These are phyloP conservation scores for Talaromyces sp. DNA, from an alignment of 2,329 filamentous ascomycete genomes.

Conservation along the genomic window DNA sequence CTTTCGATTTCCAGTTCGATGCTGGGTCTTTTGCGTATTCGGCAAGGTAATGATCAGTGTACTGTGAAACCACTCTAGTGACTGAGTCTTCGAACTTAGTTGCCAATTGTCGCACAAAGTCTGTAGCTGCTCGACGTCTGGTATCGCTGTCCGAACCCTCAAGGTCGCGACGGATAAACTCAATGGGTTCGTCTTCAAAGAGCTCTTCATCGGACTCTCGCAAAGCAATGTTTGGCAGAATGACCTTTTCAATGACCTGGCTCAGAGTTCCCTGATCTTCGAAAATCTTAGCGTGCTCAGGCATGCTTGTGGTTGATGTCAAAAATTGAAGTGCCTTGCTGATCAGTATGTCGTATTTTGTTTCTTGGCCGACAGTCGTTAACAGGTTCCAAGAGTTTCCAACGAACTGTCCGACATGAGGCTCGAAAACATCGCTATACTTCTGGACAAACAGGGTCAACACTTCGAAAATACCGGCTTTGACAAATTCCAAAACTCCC, in stretches of 20 bases:
- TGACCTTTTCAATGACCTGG: constrained; percentile 92
- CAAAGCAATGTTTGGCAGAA: constrained; percentile 86
- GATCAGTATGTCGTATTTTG: constrained; percentile 90
- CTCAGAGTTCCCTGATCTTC: constrained; percentile 75
- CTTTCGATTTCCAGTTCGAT: constrained; percentile 92
- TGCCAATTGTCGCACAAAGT: constrained; percentile 86
- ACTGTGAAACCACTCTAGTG: constrained; percentile 80
- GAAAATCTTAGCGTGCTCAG: constrained; percentile 78
- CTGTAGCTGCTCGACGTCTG: constrained; percentile 83
- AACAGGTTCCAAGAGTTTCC: constrained; percentile 87
- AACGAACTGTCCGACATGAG: constrained; percentile 78
- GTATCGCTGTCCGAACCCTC: constrained; percentile 97
- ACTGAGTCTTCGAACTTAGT: constrained; percentile 84
- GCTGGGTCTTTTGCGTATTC: constrained; percentile 67
- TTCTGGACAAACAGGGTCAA: constrained; percentile 90
- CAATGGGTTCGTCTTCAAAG: constrained; percentile 98
- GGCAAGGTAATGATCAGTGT: constrained; percentile 79
- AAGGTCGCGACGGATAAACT: constrained; percentile 92
- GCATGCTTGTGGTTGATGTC: constrained; percentile 78
- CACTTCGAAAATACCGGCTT: constrained; percentile 89
- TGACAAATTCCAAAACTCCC: constrained; percentile 79
- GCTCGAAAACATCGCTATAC: constrained; percentile 89
- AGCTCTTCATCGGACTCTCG: constrained; percentile 92
- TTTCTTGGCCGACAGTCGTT: constrained; percentile 80
- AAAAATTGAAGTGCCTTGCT: constrained; percentile 94